A percentile compares a stretch with the other conserved stretches of the same genome.
Conservation (phyloP, 805 yeast species). For the Candida gorgasii region DNA sequence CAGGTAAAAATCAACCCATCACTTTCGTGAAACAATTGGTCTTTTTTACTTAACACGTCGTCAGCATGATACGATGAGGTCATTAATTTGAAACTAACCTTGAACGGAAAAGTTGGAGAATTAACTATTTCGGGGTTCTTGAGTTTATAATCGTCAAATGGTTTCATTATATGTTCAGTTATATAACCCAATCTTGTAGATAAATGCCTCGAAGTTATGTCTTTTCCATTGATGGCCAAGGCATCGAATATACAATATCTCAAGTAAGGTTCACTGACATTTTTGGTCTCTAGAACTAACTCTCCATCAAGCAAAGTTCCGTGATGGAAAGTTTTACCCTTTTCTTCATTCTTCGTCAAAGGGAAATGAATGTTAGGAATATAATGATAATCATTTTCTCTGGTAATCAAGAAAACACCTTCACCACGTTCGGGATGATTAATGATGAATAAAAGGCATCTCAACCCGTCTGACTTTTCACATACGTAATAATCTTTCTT, state of each 20-base stretch:
- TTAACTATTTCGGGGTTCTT: constrained; percentile 72
- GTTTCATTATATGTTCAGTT: constrained; percentile 75
- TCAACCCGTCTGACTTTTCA: constrained; percentile 91
- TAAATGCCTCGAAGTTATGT: constrained; percentile 67
- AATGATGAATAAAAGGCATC: constrained; percentile 74
- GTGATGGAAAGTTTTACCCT: constrained; percentile 65
- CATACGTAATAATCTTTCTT: constrained; percentile 87
- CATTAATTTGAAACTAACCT: constrained; percentile 86
- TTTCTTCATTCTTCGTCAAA: constrained; percentile 37
- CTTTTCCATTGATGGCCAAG: constrained; percentile 75
- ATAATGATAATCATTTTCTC: constrained; percentile 84
- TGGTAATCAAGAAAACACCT: constrained; percentile 83
- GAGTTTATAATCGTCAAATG: constrained; percentile 70
- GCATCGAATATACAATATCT: constrained; percentile 91
- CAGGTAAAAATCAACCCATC: constrained; percentile 96
- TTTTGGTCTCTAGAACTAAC: constrained; percentile 73
- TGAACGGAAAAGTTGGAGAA: constrained; percentile 71
- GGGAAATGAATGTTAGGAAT: constrained; percentile 89
- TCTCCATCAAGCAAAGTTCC: constrained; percentile 96
- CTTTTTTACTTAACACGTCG: constrained; percentile 70
- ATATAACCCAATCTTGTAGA: constrained; percentile 87
- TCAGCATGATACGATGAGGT: constrained; percentile 75
- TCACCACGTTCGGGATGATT: constrained; percentile 75
- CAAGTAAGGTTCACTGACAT: constrained; percentile 49
- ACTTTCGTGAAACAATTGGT: constrained; percentile 77